A percentile compares a stretch with the other conserved stretches of the same genome.
Evolutionary conservation across 306 rosid genomes (phyloP).

Genomic region (Medicago lupulina): DNA sequence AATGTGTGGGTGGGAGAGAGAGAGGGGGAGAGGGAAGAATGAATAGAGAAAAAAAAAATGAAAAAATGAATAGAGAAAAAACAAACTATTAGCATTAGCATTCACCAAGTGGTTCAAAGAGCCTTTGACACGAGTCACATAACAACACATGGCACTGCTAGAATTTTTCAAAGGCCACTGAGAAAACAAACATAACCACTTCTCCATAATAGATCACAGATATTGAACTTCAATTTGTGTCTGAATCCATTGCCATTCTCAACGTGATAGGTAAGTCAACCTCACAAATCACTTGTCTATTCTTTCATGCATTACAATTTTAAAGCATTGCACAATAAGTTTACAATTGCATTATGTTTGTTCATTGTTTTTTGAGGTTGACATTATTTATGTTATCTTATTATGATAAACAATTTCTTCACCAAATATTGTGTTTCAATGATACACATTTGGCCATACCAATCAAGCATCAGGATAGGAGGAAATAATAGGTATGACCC

Average conservation of each 20-base stretch:
- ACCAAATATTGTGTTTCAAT: conserved; percentile 2
- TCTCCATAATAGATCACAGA: conserved; percentile 27
- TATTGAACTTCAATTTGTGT: neutral
- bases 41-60: no score
- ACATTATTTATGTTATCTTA: neutral
- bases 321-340: conserved; percentile 27
- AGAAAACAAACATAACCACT: conserved; percentile 39
- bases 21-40: no score
- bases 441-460: neutral
- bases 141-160: conserved; percentile 54
- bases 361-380: conserved; percentile 13
- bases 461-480: conserved; percentile 23
- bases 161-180: conserved; percentile 25
- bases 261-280: conserved; percentile 41
- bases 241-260: conserved; percentile 47
- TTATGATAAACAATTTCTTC: conserved; percentile 22
- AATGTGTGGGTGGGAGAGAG: no score
- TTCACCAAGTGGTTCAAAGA: conserved; percentile 42
- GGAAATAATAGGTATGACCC: neutral
- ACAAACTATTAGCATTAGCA: neutral
- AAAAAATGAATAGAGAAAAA: no score
- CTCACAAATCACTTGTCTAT: conserved; percentile 19
- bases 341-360: conserved; percentile 1
- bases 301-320: conserved; percentile 32
- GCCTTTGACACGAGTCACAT: conserved; percentile 28